Base-by-base conservation (phyloP, 106 monocot genomes). In the Allium cepa region DNA sequence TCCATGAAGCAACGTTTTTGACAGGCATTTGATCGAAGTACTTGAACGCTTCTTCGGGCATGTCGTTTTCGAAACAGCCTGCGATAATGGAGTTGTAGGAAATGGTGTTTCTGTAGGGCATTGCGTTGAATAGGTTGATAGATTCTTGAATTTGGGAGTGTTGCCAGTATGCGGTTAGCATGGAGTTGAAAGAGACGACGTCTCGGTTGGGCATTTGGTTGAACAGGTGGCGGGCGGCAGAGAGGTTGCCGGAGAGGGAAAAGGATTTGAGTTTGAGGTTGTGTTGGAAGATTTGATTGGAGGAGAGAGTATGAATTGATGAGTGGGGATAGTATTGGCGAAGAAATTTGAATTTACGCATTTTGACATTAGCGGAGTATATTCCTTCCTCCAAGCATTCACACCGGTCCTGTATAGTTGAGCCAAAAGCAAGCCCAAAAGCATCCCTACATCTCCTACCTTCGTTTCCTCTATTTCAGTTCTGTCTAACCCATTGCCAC, bases 11-110 rank as follows among this genome's bases (percentile, higher is more conserved):
- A 1, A 84, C 64, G 48, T 88, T 88, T 46, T 73, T 69, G 12
- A 17, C 53, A 8, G 84, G 84, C 84, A 81, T 81, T 53, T 28
- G 51, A 1, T 4, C 16, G 67, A 84, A 88, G 66, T 73, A 84
- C n/a, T 50, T 49, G 11, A 76, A 63, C 7, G 81, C 88, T 15
- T 78, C 76, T 11, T 79, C 88, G 11, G 72, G 66, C 53, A 63
- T 17, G 14, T 70, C 62, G 68, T 81, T 73, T 13, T 71, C 65
- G 22, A 84, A 50, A 71, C 88, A 88, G 7, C 78, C 84, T 6
- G 84, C 73, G 17, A 87, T 70, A 51, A 87, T 83, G 27, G 83
- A 80, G 65, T 87, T 87, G 83, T 83, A 87, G 15, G 88, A 88
- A 56, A 88, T 67, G 28, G 62, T 45, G 64, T 79, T 78, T 17